Conservation (phyloP, 768 basidiomycete genomes). For the Trametes meyenii region DNA sequence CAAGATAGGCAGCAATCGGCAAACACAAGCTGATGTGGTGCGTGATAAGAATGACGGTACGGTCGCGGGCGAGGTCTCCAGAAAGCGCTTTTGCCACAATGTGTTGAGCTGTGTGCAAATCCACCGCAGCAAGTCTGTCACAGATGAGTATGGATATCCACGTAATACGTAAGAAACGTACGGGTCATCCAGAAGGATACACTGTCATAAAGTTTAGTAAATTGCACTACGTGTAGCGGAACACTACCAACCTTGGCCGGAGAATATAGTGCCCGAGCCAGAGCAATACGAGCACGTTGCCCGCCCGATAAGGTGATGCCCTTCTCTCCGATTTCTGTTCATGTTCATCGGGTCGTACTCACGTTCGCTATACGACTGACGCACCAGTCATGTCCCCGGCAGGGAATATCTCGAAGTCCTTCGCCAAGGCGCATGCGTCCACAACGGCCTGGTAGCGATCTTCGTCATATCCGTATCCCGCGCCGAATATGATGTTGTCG, state of each 20-base stretch:
- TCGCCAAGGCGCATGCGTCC: constrained; percentile 73
- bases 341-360: too few species aligned
- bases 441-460: constrained; percentile 68
- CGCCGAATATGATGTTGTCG: constrained; percentile 81
- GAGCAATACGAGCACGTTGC: constrained; percentile 70
- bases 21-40: constrained; percentile 79
- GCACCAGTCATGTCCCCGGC: constrained; percentile 78
- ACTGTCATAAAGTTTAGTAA: constrained; percentile 34
- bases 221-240: neutral
- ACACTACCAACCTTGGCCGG: constrained; percentile 49
- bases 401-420: constrained; percentile 71
- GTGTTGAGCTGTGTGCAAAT: constrained; percentile 77
- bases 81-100: constrained; percentile 65
- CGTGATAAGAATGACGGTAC: constrained; percentile 83
- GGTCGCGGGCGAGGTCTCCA: constrained; percentile 59
- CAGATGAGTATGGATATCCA: constrained; percentile 19
- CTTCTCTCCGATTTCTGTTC: constrained; percentile 75
- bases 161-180: constrained; percentile 37
- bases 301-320: constrained; percentile 78
- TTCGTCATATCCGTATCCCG: constrained; percentile 57
- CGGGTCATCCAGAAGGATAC: constrained; percentile 73
- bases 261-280: constrained; percentile 83
- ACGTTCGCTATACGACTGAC: neutral
- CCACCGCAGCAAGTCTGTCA: constrained; percentile 64
- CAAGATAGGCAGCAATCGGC: constrained; percentile 65